Conservation (phyloP, 257 asterid genomes). For the Linaria vulgaris region DNA sequence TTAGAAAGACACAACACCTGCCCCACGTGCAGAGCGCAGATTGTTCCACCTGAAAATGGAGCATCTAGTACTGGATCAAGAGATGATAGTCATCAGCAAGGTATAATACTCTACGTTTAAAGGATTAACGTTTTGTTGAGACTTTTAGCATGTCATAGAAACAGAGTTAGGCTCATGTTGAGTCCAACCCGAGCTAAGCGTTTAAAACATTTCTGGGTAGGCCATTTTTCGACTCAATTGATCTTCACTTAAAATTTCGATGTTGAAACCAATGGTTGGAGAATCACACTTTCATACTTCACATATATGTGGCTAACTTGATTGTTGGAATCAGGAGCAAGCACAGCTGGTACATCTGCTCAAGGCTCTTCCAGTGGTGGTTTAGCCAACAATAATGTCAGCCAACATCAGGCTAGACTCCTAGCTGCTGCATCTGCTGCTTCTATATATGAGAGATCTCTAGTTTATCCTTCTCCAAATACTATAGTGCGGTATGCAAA, state of each 20-base stretch:
- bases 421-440: constrained; percentile 93
- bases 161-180: constrained; percentile 5
- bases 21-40: constrained; percentile 97
- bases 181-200: not conserved
- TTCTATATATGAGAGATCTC: constrained; percentile 71
- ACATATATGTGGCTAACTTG: constrained; percentile 23
- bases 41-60: constrained; percentile 79
- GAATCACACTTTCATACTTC: not conserved
- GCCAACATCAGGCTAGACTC: constrained; percentile 74
- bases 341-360: constrained; percentile 53
- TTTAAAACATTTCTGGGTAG: constrained; percentile 2
- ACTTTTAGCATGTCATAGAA: not conserved
- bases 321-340: constrained; percentile 54
- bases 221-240: not conserved
- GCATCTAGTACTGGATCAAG: constrained; percentile 49
- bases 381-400: constrained; percentile 38
- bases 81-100: constrained; percentile 61
- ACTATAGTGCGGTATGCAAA: constrained; percentile 47
- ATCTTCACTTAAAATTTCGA: constrained; percentile 13
- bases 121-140: constrained; percentile 10
- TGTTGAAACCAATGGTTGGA: not conserved
- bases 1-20: constrained; percentile 92
- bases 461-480: constrained; percentile 83
- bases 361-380: constrained; percentile 48
- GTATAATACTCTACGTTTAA: constrained; percentile 30